Base-by-base conservation (phyloP, 257 asterid species). In the Euphrasia confusa region DNA sequence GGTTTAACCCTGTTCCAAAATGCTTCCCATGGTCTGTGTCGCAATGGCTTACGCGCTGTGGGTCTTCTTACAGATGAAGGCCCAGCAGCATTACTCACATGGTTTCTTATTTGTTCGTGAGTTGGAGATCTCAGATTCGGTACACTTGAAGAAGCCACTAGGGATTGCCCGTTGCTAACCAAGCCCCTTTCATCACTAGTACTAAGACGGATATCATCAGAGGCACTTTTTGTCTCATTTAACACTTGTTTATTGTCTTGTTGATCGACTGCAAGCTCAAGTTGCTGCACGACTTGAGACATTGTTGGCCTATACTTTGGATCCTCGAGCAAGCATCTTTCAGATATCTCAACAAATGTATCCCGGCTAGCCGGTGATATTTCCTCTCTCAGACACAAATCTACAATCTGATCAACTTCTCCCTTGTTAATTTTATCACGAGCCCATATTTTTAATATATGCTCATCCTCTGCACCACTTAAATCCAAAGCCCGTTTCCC, bases 281-380 rank as follows among this genome's bases (percentile, higher is more conserved):
- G 79, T 63, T 77, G 78, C 35, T 14, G 54, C 61, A 82, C 78
- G 35, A 83, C 76, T 67, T 79, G 82, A 45, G 81, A 77, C 87
- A 85, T 83, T n/a, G 80, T 47, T 40, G 90, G 94, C 44, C 86
- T 76, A 54, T 75, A 74, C 48, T 61, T 77, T 7, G 90, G 84
- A 14, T 70, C 81, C 15, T 73, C 75, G 57, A 50, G 61, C 68
- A 83, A 68, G 75, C 94, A 83, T 69, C 75, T 82, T 35, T 60
- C 71, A 0, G 76, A 79, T 50, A 76, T 59, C 55, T 67, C 80
- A 30, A 78, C 71, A 69, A 78, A 81, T 10, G 64, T 58, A 44
- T 66, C 72, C 12, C 80, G 71, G 65, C 86, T 77, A 65, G 68
- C 52, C 18, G 71, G 70, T 13, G 74, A 64, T 3, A 84, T 74